Conservation (phyloP, 2,329 filamentous ascomycete genomes). For the Cercospora berteroae region DNA sequence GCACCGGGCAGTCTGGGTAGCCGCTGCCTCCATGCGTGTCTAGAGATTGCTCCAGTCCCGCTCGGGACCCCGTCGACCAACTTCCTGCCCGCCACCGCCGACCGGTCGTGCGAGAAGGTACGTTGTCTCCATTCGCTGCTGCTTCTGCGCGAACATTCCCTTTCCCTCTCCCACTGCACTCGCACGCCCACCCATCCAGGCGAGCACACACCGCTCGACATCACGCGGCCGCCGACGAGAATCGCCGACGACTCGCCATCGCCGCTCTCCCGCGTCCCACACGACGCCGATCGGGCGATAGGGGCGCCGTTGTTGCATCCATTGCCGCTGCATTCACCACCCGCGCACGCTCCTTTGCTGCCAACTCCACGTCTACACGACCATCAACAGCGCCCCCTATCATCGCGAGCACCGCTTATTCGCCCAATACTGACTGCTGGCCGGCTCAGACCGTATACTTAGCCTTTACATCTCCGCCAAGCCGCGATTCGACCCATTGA, state of each 20-base stretch:
- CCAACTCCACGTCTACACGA: slow-evolving; percentile 2
- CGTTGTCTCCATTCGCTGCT: neutral
- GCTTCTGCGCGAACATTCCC: neutral
- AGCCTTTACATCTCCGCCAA: slow-evolving; percentile 21
- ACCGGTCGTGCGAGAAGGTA: slow-evolving; percentile 4
- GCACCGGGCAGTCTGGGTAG: neutral
- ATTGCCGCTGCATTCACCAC: slow-evolving; percentile 2
- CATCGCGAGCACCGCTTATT: slow-evolving; percentile 20
- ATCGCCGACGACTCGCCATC: neutral
- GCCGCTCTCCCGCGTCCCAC: slow-evolving; percentile 2
- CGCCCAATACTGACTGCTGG: slow-evolving; percentile 33
- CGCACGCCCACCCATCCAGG: neutral
- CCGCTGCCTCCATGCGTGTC: slow-evolving; percentile 10
- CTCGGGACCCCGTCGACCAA: neutral
- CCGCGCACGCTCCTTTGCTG: slow-evolving; percentile 9
- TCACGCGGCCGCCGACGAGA: slow-evolving; percentile 2
- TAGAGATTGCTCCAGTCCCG: neutral
- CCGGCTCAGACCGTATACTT: slow-evolving; percentile 34
- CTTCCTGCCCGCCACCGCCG: neutral
- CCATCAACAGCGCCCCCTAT: slow-evolving; percentile 18
- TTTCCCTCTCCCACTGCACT: neutral
- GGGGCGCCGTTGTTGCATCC: slow-evolving; percentile 6
- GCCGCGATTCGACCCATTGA: slow-evolving; percentile 20
- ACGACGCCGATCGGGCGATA: neutral
- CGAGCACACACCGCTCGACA: neutral